A percentile compares a stretch with the other conserved stretches of the same genome.
These are phyloP conservation scores for Chytriomyces sp. DNA, from an alignment of 192 early-diverging fungal genomes.

Conservation along the genomic window DNA sequence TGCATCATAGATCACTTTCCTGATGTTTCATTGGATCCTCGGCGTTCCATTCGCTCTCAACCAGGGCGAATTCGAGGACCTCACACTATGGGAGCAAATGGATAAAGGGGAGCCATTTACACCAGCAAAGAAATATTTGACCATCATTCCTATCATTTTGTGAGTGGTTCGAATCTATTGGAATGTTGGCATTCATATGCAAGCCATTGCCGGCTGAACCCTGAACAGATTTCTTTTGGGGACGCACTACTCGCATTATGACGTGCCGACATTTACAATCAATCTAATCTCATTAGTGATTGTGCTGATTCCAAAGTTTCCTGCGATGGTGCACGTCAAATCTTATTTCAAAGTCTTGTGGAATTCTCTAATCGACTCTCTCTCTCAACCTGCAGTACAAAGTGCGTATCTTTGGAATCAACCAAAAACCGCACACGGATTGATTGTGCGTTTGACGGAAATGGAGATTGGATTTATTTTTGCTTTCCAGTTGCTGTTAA, in stretches of 20 bases:
- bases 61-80: conserved; percentile 88
- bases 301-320: conserved; percentile 90
- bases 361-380: background rate
- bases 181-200: too few species aligned
- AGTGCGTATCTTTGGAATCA: conserved; percentile 95
- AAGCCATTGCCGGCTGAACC: too few species aligned
- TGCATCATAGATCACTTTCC: conserved; percentile 86
- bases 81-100: conserved; percentile 99
- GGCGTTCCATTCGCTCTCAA: conserved; percentile 96
- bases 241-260: conserved; percentile 97
- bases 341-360: background rate
- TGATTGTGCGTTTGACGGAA: too few species aligned
- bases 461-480: too few species aligned
- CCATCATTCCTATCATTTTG: conserved; percentile 90
- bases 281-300: conserved; percentile 84
- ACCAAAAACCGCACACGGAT: conserved; percentile 45
- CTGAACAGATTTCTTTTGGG: conserved; percentile 83
- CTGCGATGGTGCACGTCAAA: conserved; percentile 56
- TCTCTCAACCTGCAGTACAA: conserved; percentile 36
- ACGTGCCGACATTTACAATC: conserved; percentile 84
- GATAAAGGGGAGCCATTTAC: conserved; percentile 97
- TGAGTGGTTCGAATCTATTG: conserved; percentile 68
- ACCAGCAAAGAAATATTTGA: conserved; percentile 96
- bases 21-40: conserved; percentile 97
- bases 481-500: too few species aligned